These are phyloP conservation scores for Tetracentron sinense DNA, from an alignment of 164 flowering plant genomes.

Conservation along the genomic window DNA sequence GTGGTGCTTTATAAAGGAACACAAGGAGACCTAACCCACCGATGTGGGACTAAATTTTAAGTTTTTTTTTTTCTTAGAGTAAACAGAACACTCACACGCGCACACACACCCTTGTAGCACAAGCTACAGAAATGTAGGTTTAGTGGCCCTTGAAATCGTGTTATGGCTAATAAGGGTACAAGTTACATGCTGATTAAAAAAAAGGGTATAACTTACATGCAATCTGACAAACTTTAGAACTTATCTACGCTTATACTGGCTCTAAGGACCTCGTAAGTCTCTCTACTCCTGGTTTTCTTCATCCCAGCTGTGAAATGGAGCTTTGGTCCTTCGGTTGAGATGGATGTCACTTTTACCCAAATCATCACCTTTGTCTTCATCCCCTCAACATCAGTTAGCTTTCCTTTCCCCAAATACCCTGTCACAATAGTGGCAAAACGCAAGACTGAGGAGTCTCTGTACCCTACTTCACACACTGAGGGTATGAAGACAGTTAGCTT, in stretches of 20 bases:
- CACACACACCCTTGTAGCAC: too few relatives aligned
- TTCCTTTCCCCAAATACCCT: slow-evolving; percentile 85
- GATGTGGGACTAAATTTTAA: too few relatives aligned
- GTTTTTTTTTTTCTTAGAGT: too few relatives aligned
- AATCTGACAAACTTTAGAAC: slow-evolving; percentile 40
- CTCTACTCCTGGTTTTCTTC: slow-evolving; percentile 65
- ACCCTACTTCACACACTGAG: slow-evolving; percentile 80
- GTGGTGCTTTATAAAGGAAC: too few relatives aligned
- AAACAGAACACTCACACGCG: too few relatives aligned
- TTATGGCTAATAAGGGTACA: background rate
- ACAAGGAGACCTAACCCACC: too few relatives aligned
- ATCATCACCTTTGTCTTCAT: slow-evolving; percentile 82
- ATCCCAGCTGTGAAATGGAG: slow-evolving; percentile 68
- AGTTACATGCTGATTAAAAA: too few relatives aligned
- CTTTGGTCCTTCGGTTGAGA: slow-evolving; percentile 64
- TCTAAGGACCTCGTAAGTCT: slow-evolving; percentile 72
- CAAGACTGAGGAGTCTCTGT: slow-evolving; percentile 77
- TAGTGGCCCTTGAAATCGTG: too few relatives aligned
- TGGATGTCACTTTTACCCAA: slow-evolving; percentile 83
- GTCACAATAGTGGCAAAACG: slow-evolving; percentile 68
- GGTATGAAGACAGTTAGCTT: slow-evolving; percentile 85
- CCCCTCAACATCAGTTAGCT: slow-evolving; percentile 77
- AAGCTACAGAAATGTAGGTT: too few relatives aligned
- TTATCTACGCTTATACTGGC: slow-evolving; percentile 69
- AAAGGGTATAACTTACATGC: too few relatives aligned